Percentiles rank a stretch among this genome's conserved stretches.
Conservation (phyloP, 805 yeast genomes). For the Grigorovia transvaalensis region DNA sequence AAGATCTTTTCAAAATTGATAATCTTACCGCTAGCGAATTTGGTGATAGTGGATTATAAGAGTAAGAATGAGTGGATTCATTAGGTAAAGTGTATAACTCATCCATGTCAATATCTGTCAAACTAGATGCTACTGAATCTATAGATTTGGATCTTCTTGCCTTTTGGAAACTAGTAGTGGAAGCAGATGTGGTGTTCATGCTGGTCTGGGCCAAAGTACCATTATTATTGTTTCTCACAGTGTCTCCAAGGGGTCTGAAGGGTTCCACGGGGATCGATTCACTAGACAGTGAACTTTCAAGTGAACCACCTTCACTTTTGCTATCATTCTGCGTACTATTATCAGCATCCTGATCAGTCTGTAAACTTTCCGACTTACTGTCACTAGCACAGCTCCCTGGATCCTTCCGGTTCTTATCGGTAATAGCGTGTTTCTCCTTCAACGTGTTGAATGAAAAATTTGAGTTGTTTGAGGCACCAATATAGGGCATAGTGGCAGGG, state of each 20-base stretch:
- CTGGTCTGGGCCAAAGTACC: slow-evolving; percentile 1
- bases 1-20: slow-evolving; percentile 62
- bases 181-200: neutral
- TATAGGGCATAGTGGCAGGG: slow-evolving; percentile 21
- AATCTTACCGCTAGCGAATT: slow-evolving; percentile 68
- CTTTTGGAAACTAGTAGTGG: neutral
- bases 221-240: neutral
- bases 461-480: slow-evolving; percentile 24
- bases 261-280: neutral
- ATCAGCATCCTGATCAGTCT: neutral
- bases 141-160: slow-evolving; percentile 7
- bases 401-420: neutral
- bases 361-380: neutral
- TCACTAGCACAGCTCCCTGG: neutral
- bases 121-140: slow-evolving; percentile 7
- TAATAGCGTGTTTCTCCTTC: slow-evolving; percentile 21
- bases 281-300: neutral
- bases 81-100: slow-evolving; percentile 58
- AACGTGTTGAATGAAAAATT: slow-evolving; percentile 16
- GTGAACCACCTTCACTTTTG: too few relatives aligned
- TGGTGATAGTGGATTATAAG: slow-evolving; percentile 74
- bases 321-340: neutral
- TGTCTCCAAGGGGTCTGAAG: neutral
- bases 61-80: slow-evolving; percentile 75
- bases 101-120: slow-evolving; percentile 22